Base-by-base conservation (phyloP, 2,329 filamentous ascomycete species). In the Arachnomyces sp. region DNA sequence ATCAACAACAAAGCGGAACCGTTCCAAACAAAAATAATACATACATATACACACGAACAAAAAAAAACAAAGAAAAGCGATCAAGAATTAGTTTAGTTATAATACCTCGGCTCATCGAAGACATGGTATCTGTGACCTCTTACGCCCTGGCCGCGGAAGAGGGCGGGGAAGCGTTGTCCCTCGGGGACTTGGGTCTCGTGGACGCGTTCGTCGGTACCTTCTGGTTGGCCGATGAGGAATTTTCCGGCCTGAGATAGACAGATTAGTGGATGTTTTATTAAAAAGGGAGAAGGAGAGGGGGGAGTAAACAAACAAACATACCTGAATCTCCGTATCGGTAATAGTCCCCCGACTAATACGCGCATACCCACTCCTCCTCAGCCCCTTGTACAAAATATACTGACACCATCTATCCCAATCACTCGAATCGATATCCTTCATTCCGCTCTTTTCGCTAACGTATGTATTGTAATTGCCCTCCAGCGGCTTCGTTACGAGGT, bases 351-450 rank as follows among this genome's bases (percentile, higher is more conserved):
- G 75, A 54, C 83, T 90, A 38, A 98, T 82, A 39, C 92, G 73
- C 3, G 92, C 92, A 60, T 98, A 98, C 1, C 87, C 90, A 0
- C 84, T 82, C 46, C 90, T 76, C 64, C 81, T 82, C 46, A 98
- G 66, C 9, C 81, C 81, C 71, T 95, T 95, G 73, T 87, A 98
- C 17, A 98, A 69, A 49, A 98, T 95, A 64, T 98, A 98, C 69
- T 98, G 90, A 69, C 92, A 98, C 92, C 92, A 98, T 40, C 92
- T 74, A 62, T 98, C 92, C 88, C 88, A 94, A 60, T 98, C 92
- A 2, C 73, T 81, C 0, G 81, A 77, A 56, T 98, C 92, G 36
- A 98, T 92, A 56, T 98, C 92, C 55, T 85, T 81, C 92, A 98
- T 98, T 7, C 88, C 86, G 43, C 84, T 94, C 43, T 70, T 70